Evolutionary conservation across 768 basidiomycete species (phyloP).

Genomic region (Saitozyma sp.): DNA sequence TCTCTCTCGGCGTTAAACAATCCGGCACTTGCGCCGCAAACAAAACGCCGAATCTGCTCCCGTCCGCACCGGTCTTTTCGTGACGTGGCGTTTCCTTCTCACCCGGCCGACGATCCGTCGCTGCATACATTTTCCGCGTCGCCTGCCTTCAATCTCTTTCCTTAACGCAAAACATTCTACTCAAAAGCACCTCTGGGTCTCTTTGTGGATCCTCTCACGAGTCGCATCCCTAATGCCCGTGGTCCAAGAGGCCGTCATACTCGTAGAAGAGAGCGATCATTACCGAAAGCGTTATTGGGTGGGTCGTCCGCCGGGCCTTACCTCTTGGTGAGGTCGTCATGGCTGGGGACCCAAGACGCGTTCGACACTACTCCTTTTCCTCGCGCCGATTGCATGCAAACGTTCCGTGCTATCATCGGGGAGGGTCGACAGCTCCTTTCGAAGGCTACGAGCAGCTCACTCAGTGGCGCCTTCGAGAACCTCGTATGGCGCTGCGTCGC

Average conservation of each 20-base stretch:
- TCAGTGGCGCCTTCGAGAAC: too few species aligned
- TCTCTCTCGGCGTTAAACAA: constrained; percentile 2
- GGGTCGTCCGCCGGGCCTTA: constrained; percentile 24
- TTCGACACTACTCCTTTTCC: constrained; percentile 25
- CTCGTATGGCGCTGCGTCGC: too few species aligned
- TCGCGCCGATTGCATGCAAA: background rate
- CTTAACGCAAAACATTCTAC: constrained; percentile 33
- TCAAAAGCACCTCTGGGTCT: constrained; percentile 34
- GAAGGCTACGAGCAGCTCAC: too few species aligned
- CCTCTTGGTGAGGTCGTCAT: constrained; percentile 7
- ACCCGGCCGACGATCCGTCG: background rate
- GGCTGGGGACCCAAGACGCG: constrained; percentile 40
- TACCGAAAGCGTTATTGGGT: constrained; percentile 39
- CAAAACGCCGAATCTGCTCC: background rate
- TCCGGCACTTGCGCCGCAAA: background rate
- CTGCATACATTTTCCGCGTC: constrained; percentile 2
- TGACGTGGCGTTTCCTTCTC: background rate
- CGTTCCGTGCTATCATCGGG: too few species aligned
- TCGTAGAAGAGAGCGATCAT: constrained; percentile 24
- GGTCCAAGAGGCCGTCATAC: constrained; percentile 34
- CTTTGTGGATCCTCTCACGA: constrained; percentile 20
- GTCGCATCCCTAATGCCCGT: constrained; percentile 16
- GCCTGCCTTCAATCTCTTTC: background rate
- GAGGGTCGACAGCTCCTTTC: too few species aligned
- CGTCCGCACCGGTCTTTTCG: background rate